These are phyloP conservation scores for Globisporangium splendens DNA, from an alignment of 352 stramenopile species.

Conservation along the genomic window DNA sequence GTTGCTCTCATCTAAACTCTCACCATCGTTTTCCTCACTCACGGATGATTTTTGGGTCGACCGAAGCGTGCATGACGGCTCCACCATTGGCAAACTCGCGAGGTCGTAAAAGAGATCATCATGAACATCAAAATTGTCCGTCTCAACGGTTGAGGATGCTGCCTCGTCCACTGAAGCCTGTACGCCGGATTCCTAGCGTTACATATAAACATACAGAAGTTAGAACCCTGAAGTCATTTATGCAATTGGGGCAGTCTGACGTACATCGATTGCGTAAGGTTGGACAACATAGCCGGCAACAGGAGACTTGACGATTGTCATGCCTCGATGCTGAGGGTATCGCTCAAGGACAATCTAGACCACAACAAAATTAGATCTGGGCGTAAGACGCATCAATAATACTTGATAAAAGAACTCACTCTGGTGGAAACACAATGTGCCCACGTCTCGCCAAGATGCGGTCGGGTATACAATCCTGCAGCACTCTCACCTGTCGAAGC, in stretches of 20 bases:
- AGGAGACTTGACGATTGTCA: slow-evolving; percentile 65
- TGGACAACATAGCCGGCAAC: slow-evolving; percentile 53
- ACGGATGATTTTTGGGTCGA: slow-evolving; percentile 56
- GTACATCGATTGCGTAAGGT: slow-evolving; percentile 58
- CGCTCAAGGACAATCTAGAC: slow-evolving; percentile 28
- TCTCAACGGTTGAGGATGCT: slow-evolving; percentile 8
- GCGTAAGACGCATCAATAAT: no score
- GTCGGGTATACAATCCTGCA: slow-evolving; percentile 57
- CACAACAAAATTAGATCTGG: slow-evolving; percentile 8
- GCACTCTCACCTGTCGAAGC: slow-evolving; percentile 36
- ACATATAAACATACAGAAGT: not conserved
- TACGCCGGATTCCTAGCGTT: slow-evolving; percentile 36
- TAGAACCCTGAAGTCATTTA: not conserved
- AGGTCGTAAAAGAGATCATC: slow-evolving; percentile 59
- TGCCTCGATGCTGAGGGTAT: slow-evolving; percentile 37
- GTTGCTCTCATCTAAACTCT: slow-evolving; percentile 7
- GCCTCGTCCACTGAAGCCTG: slow-evolving; percentile 28
- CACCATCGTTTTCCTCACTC: slow-evolving; percentile 19
- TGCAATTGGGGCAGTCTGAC: slow-evolving; percentile 6
- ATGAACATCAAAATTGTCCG: slow-evolving; percentile 36
- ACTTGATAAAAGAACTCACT: slow-evolving; percentile 17
- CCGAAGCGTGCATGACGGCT: slow-evolving; percentile 39
- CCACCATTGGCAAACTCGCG: slow-evolving; percentile 30
- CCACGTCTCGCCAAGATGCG: slow-evolving; percentile 64
- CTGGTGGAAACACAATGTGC: slow-evolving; percentile 65